These are phyloP conservation scores for Xylaria digitata DNA, from an alignment of 2,329 filamentous ascomycete genomes.

Conservation along the genomic window DNA sequence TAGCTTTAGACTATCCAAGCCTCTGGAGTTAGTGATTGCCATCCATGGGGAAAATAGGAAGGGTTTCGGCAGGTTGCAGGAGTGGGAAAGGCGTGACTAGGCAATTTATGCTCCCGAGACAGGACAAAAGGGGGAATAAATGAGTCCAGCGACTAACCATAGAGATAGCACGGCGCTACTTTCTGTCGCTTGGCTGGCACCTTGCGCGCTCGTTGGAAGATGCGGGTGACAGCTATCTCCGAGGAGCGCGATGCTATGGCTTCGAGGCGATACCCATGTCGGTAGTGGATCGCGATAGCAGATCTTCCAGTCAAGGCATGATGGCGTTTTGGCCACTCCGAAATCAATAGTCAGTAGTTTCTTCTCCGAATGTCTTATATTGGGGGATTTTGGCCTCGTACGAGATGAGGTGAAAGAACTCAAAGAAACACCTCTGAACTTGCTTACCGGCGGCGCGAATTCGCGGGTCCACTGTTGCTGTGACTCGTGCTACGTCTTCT, in stretches of 20 bases:
- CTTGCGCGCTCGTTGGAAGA: slow-evolving; percentile 64
- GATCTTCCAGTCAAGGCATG: slow-evolving; percentile 65
- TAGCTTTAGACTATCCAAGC: slow-evolving; percentile 51
- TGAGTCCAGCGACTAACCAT: slow-evolving; percentile 34
- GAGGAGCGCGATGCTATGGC: slow-evolving; percentile 61
- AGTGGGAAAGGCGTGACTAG: no score
- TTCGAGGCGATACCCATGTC: slow-evolving; percentile 61
- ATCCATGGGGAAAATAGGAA: no score
- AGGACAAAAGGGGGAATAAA: no score
- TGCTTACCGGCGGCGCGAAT: slow-evolving; percentile 55
- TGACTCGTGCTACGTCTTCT: slow-evolving; percentile 54
- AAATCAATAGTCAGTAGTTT: slow-evolving; percentile 6
- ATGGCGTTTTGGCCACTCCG: slow-evolving; percentile 56
- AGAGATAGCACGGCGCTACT: slow-evolving; percentile 60
- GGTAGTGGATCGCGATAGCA: slow-evolving; percentile 64
- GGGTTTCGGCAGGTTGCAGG: no score
- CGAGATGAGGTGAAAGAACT: background rate
- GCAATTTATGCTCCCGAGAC: no score
- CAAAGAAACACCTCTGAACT: background rate
- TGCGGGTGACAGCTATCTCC: slow-evolving; percentile 67
- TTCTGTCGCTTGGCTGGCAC: slow-evolving; percentile 65
- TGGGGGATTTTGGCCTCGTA: background rate
- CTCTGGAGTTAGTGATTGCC: no score
- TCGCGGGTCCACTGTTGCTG: slow-evolving; percentile 55
- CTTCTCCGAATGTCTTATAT: background rate